Percentiles rank a stretch among this genome's conserved stretches.
These are phyloP conservation scores for Dactylonectria macrodidyma DNA, from an alignment of 2,329 filamentous ascomycete species.

Conservation along the genomic window DNA sequence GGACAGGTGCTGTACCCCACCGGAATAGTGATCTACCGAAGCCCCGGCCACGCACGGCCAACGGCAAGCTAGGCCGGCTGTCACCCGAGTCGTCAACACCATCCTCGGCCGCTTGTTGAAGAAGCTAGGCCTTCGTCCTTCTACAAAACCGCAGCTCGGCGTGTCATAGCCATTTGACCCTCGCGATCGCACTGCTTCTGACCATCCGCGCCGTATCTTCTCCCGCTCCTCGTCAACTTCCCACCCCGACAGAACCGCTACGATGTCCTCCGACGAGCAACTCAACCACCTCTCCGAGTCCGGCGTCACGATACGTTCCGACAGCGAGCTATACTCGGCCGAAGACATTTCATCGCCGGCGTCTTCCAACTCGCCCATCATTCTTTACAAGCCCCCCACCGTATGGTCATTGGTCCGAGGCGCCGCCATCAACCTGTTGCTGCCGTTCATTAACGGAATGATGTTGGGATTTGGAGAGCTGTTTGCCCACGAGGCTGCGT, in stretches of 20 bases:
- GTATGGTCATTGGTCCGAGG: conserved; percentile 88
- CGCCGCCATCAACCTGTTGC: conserved; percentile 93
- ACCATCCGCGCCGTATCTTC: background rate
- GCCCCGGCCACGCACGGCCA: conserved; percentile 31
- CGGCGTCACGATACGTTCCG: conserved; percentile 83
- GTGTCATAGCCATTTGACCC: background rate
- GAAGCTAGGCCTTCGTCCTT: conserved; percentile 28
- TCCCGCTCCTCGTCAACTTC: background rate
- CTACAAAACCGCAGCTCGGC: conserved; percentile 2
- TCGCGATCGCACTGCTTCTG: background rate
- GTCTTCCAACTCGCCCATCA: conserved; percentile 77
- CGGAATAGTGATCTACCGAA: conserved; percentile 51
- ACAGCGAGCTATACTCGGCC: conserved; percentile 86
- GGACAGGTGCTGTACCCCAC: conserved; percentile 41
- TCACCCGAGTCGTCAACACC: conserved; percentile 42
- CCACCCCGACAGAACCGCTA: conserved; percentile 23
- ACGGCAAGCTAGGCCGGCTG: conserved; percentile 23
- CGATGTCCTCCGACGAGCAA: conserved; percentile 69
- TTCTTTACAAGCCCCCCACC: conserved; percentile 91
- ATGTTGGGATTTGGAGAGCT: conserved; percentile 98
- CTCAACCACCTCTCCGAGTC: conserved; percentile 76
- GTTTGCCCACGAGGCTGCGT: conserved; percentile 96
- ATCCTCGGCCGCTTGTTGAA: conserved; percentile 34
- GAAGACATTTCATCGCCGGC: conserved; percentile 75
- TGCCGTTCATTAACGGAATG: conserved; percentile 97